Base-by-base conservation (phyloP, 495 filamentous ascomycete genomes). In the Penicillium simplicissimum region DNA sequence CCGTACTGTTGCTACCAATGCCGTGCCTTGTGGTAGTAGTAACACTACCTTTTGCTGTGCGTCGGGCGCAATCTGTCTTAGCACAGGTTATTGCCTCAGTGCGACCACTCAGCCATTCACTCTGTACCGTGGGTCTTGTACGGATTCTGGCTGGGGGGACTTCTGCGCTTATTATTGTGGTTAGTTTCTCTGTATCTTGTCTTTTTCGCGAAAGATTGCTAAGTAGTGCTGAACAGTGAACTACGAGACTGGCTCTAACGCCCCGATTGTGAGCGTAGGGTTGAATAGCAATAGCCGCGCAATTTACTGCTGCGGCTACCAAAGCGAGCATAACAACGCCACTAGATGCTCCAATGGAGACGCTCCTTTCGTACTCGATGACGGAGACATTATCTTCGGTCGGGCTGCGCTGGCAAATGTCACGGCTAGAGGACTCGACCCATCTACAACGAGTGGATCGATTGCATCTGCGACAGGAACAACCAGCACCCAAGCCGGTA, bases 41-140 rank as follows among this genome's bases (percentile, higher is more conserved):
- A 53, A 35, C 14, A 14, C 19, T 36, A 62, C 54, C n/a, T 62
- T 54, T 15, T 62, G 60, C 48, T 62, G 60, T 36, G 45, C 11
- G 21, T 23, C 34, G 45, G 35, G 23, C 60, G 28, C 60, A 14
- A 58, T 62, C 49, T 62, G 60, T 34, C 60, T 62, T 25, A 53
- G 47, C 23, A 58, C 43, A n/a, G 60, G 60, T 28, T 62, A 62
- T 48, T 62, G 60, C 28, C 54, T 62, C 47, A 37, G 52, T 38
- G 55, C 34, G 34, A 58, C 48, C 14, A 52, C 53, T 8, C 60
- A 62, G 23, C 55, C 55, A 6, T 58, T 52, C 4, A 34, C 19
- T 19, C 43, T 58, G 9, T 62, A 62, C 35, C 60, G 60, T 13
- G 55, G 60, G 9, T 53, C 54, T 35, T 58, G 60, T 23, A 62